These are phyloP conservation scores for Neopestalotiopsis clavispora DNA, from an alignment of 2,329 filamentous ascomycete species.

Conservation along the genomic window DNA sequence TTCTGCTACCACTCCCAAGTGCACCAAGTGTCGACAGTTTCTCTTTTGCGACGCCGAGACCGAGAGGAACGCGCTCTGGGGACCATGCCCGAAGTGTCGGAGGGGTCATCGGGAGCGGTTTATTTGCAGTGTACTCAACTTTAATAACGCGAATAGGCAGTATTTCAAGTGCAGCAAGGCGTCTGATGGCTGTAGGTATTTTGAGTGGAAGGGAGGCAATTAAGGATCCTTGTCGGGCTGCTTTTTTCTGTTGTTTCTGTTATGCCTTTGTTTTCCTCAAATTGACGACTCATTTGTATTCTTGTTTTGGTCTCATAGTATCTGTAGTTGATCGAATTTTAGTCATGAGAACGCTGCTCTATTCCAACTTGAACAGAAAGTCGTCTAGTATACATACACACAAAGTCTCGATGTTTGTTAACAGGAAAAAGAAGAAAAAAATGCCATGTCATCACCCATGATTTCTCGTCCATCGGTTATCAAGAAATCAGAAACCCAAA, in stretches of 20 bases:
- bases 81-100: neutral
- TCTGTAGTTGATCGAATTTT: neutral
- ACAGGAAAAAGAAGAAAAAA: neutral
- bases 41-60: neutral
- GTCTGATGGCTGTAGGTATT: neutral
- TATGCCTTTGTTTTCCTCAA: neutral
- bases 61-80: neutral
- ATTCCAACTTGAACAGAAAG: neutral
- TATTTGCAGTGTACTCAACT: neutral
- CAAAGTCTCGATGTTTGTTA: neutral
- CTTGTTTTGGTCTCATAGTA: neutral
- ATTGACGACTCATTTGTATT: neutral
- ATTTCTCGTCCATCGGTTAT: neutral
- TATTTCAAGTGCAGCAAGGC: slow-evolving; percentile 7
- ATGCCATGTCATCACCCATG: slow-evolving; percentile 6
- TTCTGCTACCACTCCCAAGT: neutral
- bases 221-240: neutral
- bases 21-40: neutral
- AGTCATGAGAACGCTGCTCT: neutral
- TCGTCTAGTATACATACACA: neutral
- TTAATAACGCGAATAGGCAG: neutral
- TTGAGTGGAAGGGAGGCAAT: slow-evolving; percentile 1
- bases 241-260: neutral
- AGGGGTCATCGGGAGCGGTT: slow-evolving; percentile 1
- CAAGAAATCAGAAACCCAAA: slow-evolving; percentile 1